Conservation (phyloP, 352 stramenopile genomes). For the Globisporangium nagaii region DNA sequence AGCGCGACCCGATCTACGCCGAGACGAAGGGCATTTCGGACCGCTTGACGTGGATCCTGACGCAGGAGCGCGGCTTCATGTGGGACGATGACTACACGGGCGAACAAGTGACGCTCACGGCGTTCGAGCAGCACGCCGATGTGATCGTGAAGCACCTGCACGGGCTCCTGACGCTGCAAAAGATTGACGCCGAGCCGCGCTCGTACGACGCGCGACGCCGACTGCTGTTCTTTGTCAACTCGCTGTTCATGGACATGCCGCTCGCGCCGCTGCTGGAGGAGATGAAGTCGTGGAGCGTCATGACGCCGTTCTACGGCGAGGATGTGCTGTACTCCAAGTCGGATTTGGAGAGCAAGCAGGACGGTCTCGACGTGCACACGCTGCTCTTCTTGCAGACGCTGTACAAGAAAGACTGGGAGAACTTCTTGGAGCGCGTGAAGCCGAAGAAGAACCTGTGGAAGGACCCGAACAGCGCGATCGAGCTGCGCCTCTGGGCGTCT, state of each 20-base stretch:
- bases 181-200: conserved; percentile 95
- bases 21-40: conserved; percentile 92
- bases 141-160: conserved; percentile 88
- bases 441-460: conserved; percentile 93
- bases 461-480: conserved; percentile 71
- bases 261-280: conserved; percentile 94
- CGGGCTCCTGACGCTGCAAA: conserved; percentile 94
- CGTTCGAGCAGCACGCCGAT: conserved; percentile 75
- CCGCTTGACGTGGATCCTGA: conserved; percentile 95
- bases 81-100: conserved; percentile 98
- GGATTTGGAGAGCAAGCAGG: conserved; percentile 95
- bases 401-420: conserved; percentile 98
- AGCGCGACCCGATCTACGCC: conserved; percentile 67
- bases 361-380: conserved; percentile 88
- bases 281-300: conserved; percentile 98
- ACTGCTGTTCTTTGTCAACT: conserved; percentile 99
- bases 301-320: conserved; percentile 99
- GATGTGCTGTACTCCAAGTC: conserved; percentile 96
- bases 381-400: conserved; percentile 93
- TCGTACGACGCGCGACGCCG: conserved; percentile 94
- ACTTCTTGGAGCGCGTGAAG: conserved; percentile 96
- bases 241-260: conserved; percentile 99
- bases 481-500: conserved; percentile 97
- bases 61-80: conserved; percentile 97
- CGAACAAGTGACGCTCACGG: conserved; percentile 88